Evolutionary conservation across 306 rosid species (phyloP), one percentile per base, ranked within the genome.

Genomic region (Luffa acutangula): DNA sequence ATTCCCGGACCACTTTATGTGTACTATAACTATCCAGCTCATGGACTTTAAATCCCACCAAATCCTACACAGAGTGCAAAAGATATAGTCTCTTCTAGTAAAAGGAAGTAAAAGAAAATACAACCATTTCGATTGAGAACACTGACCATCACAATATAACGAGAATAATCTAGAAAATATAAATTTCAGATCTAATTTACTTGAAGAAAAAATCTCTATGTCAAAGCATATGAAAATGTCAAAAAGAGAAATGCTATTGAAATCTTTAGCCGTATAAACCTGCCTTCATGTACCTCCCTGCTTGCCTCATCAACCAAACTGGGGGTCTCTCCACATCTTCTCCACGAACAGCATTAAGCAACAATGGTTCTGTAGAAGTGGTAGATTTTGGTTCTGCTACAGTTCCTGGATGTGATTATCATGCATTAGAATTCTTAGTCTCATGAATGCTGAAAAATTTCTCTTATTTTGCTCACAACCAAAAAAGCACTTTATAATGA

Each of bases 201-300:
- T 59, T 31, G 21, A 48, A 46, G 58, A 7, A 6, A 49, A 73
- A 51, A 31, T 15, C 62, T 25, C 15, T n/a, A 10, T 0, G 48
- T 21, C 20, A 52, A 33, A 5, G 10, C 51, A 20, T 58, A 36
- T 13, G 43, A 42, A 76, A 52, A 31, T 31, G 59, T 48, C 9
- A 21, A 46, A 46, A 21, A 71, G 36, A 54, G 46, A 77, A 18
- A 70, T 42, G 60, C 11, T 14, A 51, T 63, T 53, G 21, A 86
- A 39, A 82, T 20, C 39, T 46, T 33, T 80, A 84, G 81, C 74
- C 71, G 80, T 45, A 86, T 84, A 84, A 86, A 91, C 96, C 91
- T 91, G 92, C 98, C 98, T 93, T 93, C 98, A 93, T 93, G 86
- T 93, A 93, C 93, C 98, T 92, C 96, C 99, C 99, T 21, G 99